Evolutionary conservation across 1,284 basidiomycete species (phyloP).

Genomic region (Neonothopanus nambi): DNA sequence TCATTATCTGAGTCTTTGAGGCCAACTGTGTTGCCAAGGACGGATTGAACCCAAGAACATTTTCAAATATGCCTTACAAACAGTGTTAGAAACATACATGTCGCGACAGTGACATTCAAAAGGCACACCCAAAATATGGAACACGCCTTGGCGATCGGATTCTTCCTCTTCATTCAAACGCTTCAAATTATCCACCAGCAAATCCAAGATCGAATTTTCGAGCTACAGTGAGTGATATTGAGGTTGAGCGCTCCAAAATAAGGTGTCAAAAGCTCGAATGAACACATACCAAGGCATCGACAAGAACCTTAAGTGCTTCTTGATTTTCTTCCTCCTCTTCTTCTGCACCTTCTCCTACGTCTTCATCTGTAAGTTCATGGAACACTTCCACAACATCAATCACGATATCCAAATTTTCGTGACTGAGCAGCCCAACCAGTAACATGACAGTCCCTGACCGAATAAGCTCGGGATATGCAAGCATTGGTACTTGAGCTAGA

Average conservation of each 20-base stretch:
- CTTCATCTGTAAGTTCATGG: constrained; percentile 95
- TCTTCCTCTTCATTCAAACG: constrained; percentile 86
- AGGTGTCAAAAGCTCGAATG: not conserved
- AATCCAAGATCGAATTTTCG: constrained; percentile 80
- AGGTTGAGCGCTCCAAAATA: not conserved
- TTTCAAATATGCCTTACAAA: constrained; percentile 83
- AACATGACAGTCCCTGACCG: constrained; percentile 69
- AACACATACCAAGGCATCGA: constrained; percentile 70
- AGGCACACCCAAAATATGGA: constrained; percentile 78
- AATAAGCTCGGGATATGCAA: constrained; percentile 90
- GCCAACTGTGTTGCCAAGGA: constrained; percentile 70
- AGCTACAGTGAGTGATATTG: constrained; percentile 46
- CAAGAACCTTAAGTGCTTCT: constrained; percentile 69
- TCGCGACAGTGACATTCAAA: constrained; percentile 7
- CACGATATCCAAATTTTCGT: constrained; percentile 93
- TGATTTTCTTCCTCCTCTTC: constrained; percentile 71
- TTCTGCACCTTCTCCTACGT: constrained; percentile 80
- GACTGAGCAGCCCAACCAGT: constrained; percentile 83
- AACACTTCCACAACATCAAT: constrained; percentile 90
- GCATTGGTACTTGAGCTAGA: constrained; percentile 82
- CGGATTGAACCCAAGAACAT: constrained; percentile 85
- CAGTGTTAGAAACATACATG: constrained; percentile 4
- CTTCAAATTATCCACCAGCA: constrained; percentile 87
- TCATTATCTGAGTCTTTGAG: constrained; percentile 70
- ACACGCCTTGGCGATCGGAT: constrained; percentile 86